Evolutionary conservation across 2,329 filamentous ascomycete genomes (phyloP), one percentile per base, ranked within the genome.

Genomic region (Hypoxylon rubiginosum): DNA sequence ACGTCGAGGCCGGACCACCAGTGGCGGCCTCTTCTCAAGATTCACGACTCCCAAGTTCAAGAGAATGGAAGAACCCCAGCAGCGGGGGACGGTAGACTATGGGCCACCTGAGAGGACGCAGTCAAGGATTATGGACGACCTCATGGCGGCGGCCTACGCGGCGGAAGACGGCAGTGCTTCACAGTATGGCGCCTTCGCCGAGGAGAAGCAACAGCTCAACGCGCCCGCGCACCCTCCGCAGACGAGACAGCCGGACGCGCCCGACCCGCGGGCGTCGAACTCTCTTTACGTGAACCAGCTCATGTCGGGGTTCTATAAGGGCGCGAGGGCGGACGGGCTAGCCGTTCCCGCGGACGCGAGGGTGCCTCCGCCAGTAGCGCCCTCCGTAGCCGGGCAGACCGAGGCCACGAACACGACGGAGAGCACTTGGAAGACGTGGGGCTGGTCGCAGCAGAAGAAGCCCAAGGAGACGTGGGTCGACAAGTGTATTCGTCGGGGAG

Each of bases 371-470:
- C 68, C 60, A 3, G 41, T 48, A 43, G 66, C 68, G 21, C 69
- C 62, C n/a, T 71, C 69, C 9, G 61, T 71, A 11, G 63, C 69
- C 15, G 69, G 59, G 4, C 57, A 46, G 36, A 71, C 67, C 1
- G 69, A 70, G 32, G 54, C 58, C 39, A 68, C 69, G 10, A 45
- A 28, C 13, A 67, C 55, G 19, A 67, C 65, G 1, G 69, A 71
- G 52, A 68, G 60, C 17, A 71, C 70, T 3, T 71, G 70, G 70
- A 68, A 57, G 59, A 71, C 70, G 3, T 71, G 70, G 70, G 70
- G 70, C 21, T 68, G 64, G 52, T 54, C 56, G 41, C 70, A 71
- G 43, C 41, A 57, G 26, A 62, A 66, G 32, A 43, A 54, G 52
- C 62, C 63, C 3, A 69, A 66, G 21, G 66, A 65, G 54, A 64